A percentile compares a stretch with the other conserved stretches of the same genome.
Conservation (phyloP, 2,329 filamentous ascomycete genomes). For the Colletotrichum chlorophyti region DNA sequence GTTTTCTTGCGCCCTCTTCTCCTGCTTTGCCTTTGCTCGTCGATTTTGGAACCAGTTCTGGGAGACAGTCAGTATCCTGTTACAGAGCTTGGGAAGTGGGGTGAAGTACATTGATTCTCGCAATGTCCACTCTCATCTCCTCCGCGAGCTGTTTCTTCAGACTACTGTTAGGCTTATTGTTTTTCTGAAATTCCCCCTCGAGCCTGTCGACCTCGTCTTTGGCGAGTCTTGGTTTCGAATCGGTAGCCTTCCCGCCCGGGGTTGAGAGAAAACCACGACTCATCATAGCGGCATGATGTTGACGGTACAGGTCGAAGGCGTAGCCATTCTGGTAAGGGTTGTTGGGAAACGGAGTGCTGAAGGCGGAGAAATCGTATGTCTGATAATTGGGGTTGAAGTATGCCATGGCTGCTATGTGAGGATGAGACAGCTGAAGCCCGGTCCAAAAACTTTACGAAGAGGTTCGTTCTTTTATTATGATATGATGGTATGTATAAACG, state of each 20-base stretch:
- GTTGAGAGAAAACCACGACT: constrained; percentile 7
- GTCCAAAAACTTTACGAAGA: not conserved
- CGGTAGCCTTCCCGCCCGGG: constrained; percentile 41
- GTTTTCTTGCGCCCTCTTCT: constrained; percentile 61
- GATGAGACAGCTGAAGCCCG: not conserved
- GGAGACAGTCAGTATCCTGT: constrained; percentile 36
- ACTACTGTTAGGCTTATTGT: constrained; percentile 69
- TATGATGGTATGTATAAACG: not conserved
- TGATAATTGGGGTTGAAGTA: constrained; percentile 27
- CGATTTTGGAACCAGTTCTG: constrained; percentile 76
- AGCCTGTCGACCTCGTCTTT: constrained; percentile 66
- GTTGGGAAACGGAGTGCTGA: constrained; percentile 8
- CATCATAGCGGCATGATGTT: constrained; percentile 30
- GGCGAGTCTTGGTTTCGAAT: constrained; percentile 60
- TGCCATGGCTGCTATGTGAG: constrained; percentile 8
- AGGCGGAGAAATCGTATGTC: constrained; percentile 18
- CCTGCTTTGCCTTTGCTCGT: constrained; percentile 69
- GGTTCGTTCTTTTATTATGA: not conserved
- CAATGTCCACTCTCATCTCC: constrained; percentile 66
- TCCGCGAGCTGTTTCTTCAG: constrained; percentile 68
- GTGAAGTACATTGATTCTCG: constrained; percentile 64
- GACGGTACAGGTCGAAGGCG: not conserved
- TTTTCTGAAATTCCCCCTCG: constrained; percentile 68
- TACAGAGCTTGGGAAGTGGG: constrained; percentile 20
- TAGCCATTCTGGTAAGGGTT: constrained; percentile 20